Percentiles rank a stretch among this genome's conserved stretches.
Conservation (phyloP, 148 eudicot genomes). For the Nepenthes mirabilis region DNA sequence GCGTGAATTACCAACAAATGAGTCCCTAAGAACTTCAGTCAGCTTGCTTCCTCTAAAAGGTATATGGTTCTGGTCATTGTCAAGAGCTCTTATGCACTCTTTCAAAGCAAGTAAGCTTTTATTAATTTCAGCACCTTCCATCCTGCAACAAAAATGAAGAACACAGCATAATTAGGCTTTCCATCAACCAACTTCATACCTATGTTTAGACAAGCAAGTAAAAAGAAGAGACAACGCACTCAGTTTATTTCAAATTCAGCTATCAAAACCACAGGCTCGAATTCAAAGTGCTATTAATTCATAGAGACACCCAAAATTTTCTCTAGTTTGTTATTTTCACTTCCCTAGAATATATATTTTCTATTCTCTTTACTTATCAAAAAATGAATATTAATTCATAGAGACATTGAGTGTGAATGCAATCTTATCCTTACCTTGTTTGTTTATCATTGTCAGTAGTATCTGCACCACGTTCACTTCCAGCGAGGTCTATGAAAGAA, state of each 20-base stretch:
- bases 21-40: constrained; percentile 73
- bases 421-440: constrained; percentile 36
- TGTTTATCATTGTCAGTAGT: constrained; percentile 81
- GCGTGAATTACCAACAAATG: constrained; percentile 71
- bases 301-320: too few relatives aligned
- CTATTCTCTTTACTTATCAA: too few relatives aligned
- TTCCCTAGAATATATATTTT: too few relatives aligned
- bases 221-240: too few relatives aligned
- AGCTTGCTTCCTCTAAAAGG: constrained; percentile 84
- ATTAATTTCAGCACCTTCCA: constrained; percentile 84
- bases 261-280: too few relatives aligned
- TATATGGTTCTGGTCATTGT: constrained; percentile 69
- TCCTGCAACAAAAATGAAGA: constrained; percentile 28
- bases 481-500: constrained; percentile 82
- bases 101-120: constrained; percentile 76
- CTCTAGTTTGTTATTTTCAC: too few relatives aligned
- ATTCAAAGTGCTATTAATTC: neutral
- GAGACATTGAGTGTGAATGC: neutral
- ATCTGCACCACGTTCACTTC: constrained; percentile 91
- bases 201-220: neutral
- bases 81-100: constrained; percentile 82
- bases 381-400: neutral
- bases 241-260: too few relatives aligned
- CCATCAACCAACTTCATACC: neutral
- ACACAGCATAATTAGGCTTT: neutral